Conservation (phyloP, 805 yeast genomes). For the Kregervanrija delftensis region DNA sequence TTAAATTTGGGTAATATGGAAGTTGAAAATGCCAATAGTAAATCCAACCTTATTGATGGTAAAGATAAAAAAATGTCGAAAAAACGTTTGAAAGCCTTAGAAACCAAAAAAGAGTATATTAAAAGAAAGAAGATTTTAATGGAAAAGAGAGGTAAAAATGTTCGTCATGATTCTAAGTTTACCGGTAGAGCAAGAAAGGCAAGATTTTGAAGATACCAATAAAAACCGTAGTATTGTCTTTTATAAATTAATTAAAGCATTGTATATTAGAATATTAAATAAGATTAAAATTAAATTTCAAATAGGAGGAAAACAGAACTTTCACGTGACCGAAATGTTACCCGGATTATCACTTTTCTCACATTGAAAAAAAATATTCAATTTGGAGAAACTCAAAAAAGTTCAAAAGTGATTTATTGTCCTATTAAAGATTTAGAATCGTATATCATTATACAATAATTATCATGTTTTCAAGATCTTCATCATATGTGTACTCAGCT, state of each 20-base stretch:
- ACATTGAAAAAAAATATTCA: no score
- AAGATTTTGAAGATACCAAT: slow-evolving; percentile 35
- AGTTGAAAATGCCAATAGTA: slow-evolving; percentile 53
- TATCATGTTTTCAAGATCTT: slow-evolving; percentile 16
- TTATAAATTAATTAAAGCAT: no score
- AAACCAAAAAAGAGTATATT: slow-evolving; percentile 74
- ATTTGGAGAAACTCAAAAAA: no score
- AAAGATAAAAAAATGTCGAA: slow-evolving; percentile 35
- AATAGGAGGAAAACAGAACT: no score
- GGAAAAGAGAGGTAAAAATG: slow-evolving; percentile 85
- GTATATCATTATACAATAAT: no score
- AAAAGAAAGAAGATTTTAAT: slow-evolving; percentile 87
- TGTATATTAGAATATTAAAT: no score
- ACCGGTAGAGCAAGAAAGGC: slow-evolving; percentile 81
- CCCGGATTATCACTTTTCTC: no score
- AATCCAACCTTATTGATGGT: slow-evolving; percentile 13
- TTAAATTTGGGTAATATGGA: slow-evolving; percentile 75
- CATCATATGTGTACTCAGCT: slow-evolving; percentile 9
- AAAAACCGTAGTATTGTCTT: not conserved
- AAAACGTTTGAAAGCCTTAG: slow-evolving; percentile 49
- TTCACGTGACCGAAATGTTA: no score
- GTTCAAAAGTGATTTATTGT: no score
- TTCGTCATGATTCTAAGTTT: slow-evolving; percentile 84
- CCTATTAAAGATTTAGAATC: no score
- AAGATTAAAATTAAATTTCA: no score